A percentile compares a stretch with the other conserved stretches of the same genome.
phyloP scores from a whole-genome alignment of 768 basidiomycete species.

The Mycena maculata region DNA sequence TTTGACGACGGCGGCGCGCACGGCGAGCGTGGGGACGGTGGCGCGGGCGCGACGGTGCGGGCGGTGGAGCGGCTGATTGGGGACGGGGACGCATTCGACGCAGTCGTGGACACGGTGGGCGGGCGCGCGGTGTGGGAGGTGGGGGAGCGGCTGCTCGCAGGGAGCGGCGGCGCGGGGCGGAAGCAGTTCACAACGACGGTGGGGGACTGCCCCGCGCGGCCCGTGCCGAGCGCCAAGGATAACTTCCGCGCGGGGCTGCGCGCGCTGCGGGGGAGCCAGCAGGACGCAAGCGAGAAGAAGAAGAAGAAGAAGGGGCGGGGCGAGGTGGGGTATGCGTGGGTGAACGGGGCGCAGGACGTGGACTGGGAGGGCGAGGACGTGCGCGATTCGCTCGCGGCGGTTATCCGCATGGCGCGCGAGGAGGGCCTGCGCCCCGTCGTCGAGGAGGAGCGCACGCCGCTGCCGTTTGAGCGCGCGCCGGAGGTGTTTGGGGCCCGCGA shows the following conservation, averaged over 20 bases:
- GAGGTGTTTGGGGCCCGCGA: slow-evolving; percentile 56
- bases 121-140: slow-evolving; percentile 85
- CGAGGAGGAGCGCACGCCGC: slow-evolving; percentile 46
- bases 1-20: slow-evolving; percentile 66
- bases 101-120: slow-evolving; percentile 85
- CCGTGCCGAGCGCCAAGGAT: slow-evolving; percentile 77
- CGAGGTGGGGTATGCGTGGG: slow-evolving; percentile 82
- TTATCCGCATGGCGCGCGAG: slow-evolving; percentile 55
- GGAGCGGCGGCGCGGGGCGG: slow-evolving; percentile 40
- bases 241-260: slow-evolving; percentile 80
- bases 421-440: slow-evolving; percentile 59
- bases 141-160: slow-evolving; percentile 68
- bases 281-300: slow-evolving; percentile 5
- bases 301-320: slow-evolving; percentile 32
- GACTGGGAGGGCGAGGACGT: slow-evolving; percentile 88
- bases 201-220: slow-evolving; percentile 73
- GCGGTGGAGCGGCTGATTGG: slow-evolving; percentile 63
- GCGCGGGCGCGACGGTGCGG: slow-evolving; percentile 59
- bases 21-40: slow-evolving; percentile 47
- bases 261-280: slow-evolving; percentile 54
- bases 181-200: slow-evolving; percentile 84
- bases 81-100: slow-evolving; percentile 77
- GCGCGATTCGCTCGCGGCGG: slow-evolving; percentile 57
- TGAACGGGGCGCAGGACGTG: slow-evolving; percentile 82
- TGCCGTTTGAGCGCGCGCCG: slow-evolving; percentile 67